Evolutionary conservation across 2,329 filamentous ascomycete genomes (phyloP), one percentile per base, ranked within the genome.

Genomic region (Thyridium curvatum): DNA sequence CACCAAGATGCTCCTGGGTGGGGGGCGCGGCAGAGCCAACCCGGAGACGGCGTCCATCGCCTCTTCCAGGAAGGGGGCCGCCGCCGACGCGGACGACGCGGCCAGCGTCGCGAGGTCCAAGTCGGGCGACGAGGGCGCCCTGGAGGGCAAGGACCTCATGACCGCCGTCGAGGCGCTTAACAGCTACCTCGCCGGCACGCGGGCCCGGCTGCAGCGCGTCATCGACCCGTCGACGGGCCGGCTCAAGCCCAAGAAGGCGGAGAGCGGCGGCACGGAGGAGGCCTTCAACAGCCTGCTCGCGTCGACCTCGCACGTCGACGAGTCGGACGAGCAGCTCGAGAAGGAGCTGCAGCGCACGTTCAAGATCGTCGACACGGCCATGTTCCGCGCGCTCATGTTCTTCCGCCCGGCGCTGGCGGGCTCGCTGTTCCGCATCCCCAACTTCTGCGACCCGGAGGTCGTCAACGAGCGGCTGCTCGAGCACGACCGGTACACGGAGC

Each of bases 381-480:
- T 98, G 0, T 97, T 98, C 68, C 80, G 91, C 13, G 85, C 88
- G 0, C 94, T 95, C 60, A 97, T 98, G 90, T 88, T 91, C 53
- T 88, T 85, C 4, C 82, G 82, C 8, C 91, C 93, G 4, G 80
- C 84, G 6, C 71, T 98, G 10, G 89, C 89, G 4, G 86, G 86
- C 2, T 87, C 90, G 1, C 74, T 98, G 0, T 97, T 98, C 66
- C 88, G 93, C 17, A 87, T 97, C 37, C 84, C 90, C 55, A 98
- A 98, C 59, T 97, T 96, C 56, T 97, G 93, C 59, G 91, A 98
- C 52, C 91, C 93, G 0, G 84, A 87, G 21, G 93, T 97, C 3
- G 91, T 98, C 16, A 93, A 95, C 56, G 86, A 95, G 60, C 89
- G 89, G 52, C 69, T 98, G 4, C 80, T 95, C 43, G 87, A 95